phyloP scores from a whole-genome alignment of 2,329 filamentous ascomycete species.

The Ophiostoma piceae region DNA sequence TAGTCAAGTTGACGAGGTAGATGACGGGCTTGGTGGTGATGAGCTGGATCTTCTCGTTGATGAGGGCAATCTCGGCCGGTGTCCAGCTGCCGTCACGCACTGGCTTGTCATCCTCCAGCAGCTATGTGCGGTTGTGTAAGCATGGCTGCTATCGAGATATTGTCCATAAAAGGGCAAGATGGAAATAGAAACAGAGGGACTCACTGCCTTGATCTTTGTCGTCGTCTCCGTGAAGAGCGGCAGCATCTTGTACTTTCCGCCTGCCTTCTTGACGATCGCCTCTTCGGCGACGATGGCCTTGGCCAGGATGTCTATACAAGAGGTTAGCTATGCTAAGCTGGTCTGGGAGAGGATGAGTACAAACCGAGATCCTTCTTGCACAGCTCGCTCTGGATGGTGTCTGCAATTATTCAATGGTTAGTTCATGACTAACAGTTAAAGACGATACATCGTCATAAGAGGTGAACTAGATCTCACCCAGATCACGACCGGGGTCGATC shows the following conservation, averaged over 20 bases:
- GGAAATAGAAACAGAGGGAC: background rate
- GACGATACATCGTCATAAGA: background rate
- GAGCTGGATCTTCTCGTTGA: slow-evolving; percentile 43
- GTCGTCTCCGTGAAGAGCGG: slow-evolving; percentile 42
- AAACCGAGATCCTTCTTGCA: slow-evolving; percentile 40
- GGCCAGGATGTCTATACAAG: slow-evolving; percentile 36
- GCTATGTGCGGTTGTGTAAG: slow-evolving; percentile 27
- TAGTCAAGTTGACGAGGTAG: slow-evolving; percentile 43
- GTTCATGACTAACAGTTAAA: background rate
- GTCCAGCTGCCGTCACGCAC: slow-evolving; percentile 42
- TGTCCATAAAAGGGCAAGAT: background rate
- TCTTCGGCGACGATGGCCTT: slow-evolving; percentile 40
- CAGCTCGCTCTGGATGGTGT: slow-evolving; percentile 39
- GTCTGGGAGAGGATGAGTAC: slow-evolving; percentile 14
- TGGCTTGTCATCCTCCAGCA: slow-evolving; percentile 40
- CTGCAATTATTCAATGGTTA: slow-evolving; percentile 26
- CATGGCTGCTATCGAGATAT: background rate
- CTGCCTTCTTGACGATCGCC: slow-evolving; percentile 39
- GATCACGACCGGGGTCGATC: slow-evolving; percentile 42
- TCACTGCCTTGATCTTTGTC: slow-evolving; percentile 37
- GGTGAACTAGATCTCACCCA: slow-evolving; percentile 33
- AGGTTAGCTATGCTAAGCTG: background rate
- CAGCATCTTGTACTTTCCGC: slow-evolving; percentile 44
- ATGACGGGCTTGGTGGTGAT: slow-evolving; percentile 44
- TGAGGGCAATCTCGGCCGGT: slow-evolving; percentile 41